Evolutionary conservation across 108 stramenopile species (phyloP).

Genomic region (Fistulifera pelliculosa): DNA sequence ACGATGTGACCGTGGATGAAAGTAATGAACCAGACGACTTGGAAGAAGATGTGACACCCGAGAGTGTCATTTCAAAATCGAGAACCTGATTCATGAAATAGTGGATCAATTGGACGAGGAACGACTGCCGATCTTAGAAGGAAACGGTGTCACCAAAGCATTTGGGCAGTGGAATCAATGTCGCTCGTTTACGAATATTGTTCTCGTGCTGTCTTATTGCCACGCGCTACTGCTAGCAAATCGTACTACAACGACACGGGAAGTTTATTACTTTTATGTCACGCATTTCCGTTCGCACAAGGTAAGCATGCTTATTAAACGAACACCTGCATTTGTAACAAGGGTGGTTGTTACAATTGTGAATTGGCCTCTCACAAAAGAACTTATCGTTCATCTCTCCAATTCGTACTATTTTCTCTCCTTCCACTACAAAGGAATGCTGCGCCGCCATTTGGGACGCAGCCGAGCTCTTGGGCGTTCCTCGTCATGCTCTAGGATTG

Average conservation of each 20-base stretch:
- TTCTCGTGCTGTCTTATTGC: slow-evolving; percentile 52
- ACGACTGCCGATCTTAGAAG: not conserved
- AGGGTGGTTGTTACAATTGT: slow-evolving; percentile 56
- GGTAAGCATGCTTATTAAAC: too few species aligned
- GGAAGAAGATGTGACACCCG: slow-evolving; percentile 2
- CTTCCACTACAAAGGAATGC: slow-evolving; percentile 23
- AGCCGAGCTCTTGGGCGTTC: slow-evolving; percentile 32
- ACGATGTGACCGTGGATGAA: too few species aligned
- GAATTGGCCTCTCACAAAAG: slow-evolving; percentile 31
- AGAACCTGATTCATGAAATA: not conserved
- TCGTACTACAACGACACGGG: slow-evolving; percentile 69
- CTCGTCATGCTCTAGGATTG: slow-evolving; percentile 55
- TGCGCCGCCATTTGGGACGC: slow-evolving; percentile 50
- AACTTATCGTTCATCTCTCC: too few species aligned
- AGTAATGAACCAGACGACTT: too few species aligned
- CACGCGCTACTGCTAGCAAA: slow-evolving; percentile 44
- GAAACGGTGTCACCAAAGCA: slow-evolving; percentile 1
- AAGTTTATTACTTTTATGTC: slow-evolving; percentile 80
- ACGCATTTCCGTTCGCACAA: slow-evolving; percentile 72
- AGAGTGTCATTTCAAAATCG: not conserved
- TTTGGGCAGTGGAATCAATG: slow-evolving; percentile 32
- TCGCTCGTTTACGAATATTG: slow-evolving; percentile 47
- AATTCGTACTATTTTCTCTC: too few species aligned
- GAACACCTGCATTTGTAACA: too few species aligned
- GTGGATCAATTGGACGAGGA: not conserved